Conservation (phyloP, 176 grass and related monocot genomes). For the Hyparrhenia diplandra region DNA sequence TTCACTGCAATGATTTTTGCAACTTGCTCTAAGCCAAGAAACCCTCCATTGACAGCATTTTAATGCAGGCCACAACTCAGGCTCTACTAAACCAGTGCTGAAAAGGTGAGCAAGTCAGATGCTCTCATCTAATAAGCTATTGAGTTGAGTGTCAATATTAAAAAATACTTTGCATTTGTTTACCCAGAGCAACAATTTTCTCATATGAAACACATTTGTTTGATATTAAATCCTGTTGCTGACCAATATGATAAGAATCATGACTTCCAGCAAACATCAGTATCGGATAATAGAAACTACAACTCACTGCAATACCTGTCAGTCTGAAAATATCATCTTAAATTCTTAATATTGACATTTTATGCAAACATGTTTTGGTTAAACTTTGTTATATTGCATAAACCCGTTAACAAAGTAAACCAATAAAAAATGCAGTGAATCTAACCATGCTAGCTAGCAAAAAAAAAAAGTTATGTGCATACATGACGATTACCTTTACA, state of each 20-base stretch:
- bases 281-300: background rate
- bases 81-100: background rate
- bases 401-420: background rate
- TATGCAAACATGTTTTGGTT: background rate
- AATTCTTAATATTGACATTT: background rate
- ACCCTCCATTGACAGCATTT: background rate
- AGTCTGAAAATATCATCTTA: background rate
- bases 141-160: background rate
- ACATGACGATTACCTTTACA: slow-evolving; percentile 54
- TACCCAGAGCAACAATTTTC: background rate
- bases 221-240: background rate
- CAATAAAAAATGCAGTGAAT: background rate
- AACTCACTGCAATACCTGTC: background rate
- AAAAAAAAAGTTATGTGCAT: too few species aligned
- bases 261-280: background rate
- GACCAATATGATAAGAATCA: background rate
- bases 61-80: background rate
- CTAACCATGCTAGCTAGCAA: too few species aligned
- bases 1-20: background rate
- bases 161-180: background rate
- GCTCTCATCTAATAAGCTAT: background rate
- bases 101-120: background rate
- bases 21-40: background rate
- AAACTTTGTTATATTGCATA: background rate
- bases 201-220: slow-evolving; percentile 2